Percentiles rank a stretch among this genome's conserved stretches.
These are phyloP conservation scores for Lathyrus sativus DNA, from an alignment of 306 rosid genomes.

Conservation along the genomic window DNA sequence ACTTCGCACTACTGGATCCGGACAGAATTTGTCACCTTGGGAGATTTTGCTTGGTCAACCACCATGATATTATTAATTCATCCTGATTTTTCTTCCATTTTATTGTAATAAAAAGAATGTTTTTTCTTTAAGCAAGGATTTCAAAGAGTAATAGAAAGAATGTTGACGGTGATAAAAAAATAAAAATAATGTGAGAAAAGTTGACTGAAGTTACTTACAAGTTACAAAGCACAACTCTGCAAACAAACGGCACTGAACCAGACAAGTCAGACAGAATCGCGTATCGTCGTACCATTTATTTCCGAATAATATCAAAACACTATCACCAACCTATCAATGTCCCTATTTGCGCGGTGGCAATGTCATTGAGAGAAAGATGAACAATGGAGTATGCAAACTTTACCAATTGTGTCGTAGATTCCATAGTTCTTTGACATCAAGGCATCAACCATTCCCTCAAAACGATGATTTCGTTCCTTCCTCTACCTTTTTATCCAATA, in stretches of 20 bases:
- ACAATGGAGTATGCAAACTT: slow-evolving; percentile 26
- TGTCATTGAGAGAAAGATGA: slow-evolving; percentile 35
- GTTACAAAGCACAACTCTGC: background rate
- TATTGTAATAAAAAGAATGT: too few relatives aligned
- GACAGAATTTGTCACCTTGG: too few relatives aligned
- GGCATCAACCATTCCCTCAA: slow-evolving; percentile 33
- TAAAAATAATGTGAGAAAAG: background rate
- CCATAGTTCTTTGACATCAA: slow-evolving; percentile 1
- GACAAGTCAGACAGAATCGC: background rate
- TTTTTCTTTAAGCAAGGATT: too few relatives aligned
- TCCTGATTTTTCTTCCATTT: too few relatives aligned
- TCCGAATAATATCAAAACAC: background rate
- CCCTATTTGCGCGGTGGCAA: background rate
- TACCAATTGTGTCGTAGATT: slow-evolving; percentile 23
- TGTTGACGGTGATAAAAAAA: too few relatives aligned
- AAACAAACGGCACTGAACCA: background rate
- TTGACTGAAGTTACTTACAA: background rate
- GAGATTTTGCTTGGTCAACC: too few relatives aligned
- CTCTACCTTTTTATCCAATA: slow-evolving; percentile 45
- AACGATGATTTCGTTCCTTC: slow-evolving; percentile 36
- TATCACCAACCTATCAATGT: background rate
- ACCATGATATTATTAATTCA: too few relatives aligned
- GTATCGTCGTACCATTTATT: background rate
- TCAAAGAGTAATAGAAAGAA: too few relatives aligned
- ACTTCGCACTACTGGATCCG: too few relatives aligned